Evolutionary conservation across 805 yeast genomes (phyloP), one percentile per base, ranked within the genome.

Genomic region (Tetrapisispora arboricola): DNA sequence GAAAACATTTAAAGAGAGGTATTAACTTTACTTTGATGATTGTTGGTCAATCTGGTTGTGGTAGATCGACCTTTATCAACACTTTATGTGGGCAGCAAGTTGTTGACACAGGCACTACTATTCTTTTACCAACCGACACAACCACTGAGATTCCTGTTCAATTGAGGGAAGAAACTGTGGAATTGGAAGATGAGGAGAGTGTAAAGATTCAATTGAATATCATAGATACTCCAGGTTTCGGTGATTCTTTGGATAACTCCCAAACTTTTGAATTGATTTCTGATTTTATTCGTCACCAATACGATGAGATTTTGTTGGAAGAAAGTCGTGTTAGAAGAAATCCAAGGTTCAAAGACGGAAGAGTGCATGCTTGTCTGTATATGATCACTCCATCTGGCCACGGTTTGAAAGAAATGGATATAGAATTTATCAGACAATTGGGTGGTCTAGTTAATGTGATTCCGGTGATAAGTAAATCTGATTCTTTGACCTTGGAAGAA

Each of bases 21-120:
- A 77, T 84, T 66, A 84, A 84, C 55, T 85, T 87, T 68, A 81
- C 94, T 18, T 60, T 84, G 44, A 80, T 87, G 90, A 79, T 84
- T 29, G 80, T 85, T 42, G 96, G 96, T 32, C 82, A 84, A 57
- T 76, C 80, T 36, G 96, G 96, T 2, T 67, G 78, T 35, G 96
- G 96, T 15, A 75, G 95, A 59, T 82, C 95, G n/a, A 87, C 95
- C 5, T 81, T 87, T 54, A 84, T 88, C 59, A 87, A 88, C 66
- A 82, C 94, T 28, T 69, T 87, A 40, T 87, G 96, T 65, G 95
- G 84, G 44, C 92, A 87, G 49, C 78, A 82, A 50, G 87, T 87
- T 29, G 90, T 83, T 11, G 85, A 82, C 32, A 71, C 78, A 0
- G 75, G 84, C 2, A 72, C 80, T 24, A 78, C 86, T 1, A 66